phyloP scores from a whole-genome alignment of 805 yeast genomes.

The Naumovozyma castellii region DNA sequence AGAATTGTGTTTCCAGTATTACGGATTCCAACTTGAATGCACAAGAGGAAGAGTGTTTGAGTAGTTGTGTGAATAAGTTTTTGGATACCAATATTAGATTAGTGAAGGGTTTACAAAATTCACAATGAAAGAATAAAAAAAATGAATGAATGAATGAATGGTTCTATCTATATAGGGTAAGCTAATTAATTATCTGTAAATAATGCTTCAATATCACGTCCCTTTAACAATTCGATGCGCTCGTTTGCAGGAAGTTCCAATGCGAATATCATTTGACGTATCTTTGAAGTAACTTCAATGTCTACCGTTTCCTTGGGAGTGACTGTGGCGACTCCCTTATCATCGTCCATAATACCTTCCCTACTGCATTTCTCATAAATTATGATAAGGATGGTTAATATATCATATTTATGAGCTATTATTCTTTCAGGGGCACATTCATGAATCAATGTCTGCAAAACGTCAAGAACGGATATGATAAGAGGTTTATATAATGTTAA shows the following conservation, averaged over 20 bases:
- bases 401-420: conserved; percentile 18
- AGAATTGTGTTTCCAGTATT: conserved; percentile 57
- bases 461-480: conserved; percentile 8
- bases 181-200: conserved; percentile 1
- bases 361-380: conserved; percentile 16
- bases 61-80: conserved; percentile 76
- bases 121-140: conserved; percentile 14
- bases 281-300: no score
- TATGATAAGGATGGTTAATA: conserved; percentile 15
- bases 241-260: neutral
- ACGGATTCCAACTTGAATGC: conserved; percentile 41
- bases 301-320: no score
- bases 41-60: conserved; percentile 62
- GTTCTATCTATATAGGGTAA: no score
- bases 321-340: neutral
- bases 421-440: conserved; percentile 16
- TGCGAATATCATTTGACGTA: neutral
- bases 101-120: conserved; percentile 43
- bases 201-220: neutral
- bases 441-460: conserved; percentile 6
- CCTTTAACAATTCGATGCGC: neutral
- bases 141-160: neutral
- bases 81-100: conserved; percentile 81
- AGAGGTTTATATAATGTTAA: conserved; percentile 15
- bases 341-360: conserved; percentile 17